Base-by-base conservation (phyloP, 2,329 filamentous ascomycete genomes). In the Diaporthe humulicola region DNA sequence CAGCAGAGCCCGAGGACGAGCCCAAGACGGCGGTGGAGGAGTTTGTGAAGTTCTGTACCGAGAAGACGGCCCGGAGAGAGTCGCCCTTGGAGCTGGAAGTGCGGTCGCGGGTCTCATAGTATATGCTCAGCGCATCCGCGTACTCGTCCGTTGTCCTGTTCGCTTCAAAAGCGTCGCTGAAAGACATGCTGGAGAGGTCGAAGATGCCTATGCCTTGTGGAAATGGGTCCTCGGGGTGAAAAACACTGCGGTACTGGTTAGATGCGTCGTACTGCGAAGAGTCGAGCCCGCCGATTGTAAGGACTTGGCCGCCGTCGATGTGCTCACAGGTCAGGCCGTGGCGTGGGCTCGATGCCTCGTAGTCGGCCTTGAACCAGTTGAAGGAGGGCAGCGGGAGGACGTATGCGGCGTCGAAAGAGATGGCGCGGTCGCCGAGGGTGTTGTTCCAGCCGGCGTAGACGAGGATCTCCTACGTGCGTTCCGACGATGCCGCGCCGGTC, bases 261-360 rank as follows among this genome's bases (percentile, higher is more conserved):
- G 54, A 22, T 8, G 22, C 45, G 9, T 70, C 57, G 12, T 72
- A 60, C 57, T 77, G 74, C 0, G 75, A 74, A 2, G 71, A 77
- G 70, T 80, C 79, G 19, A 78, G 75, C 4, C 83, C 84, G 0
- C 82, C 81, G 60, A 85, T 84, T 56, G 81, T 83, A 64, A 86
- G 79, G 56, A 86, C 79, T 71, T 86, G 84, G n/a, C 85, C 82
- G 2, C 78, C 80, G 19, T 81, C 82, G 1, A 82, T 80, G 15
- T 83, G 75, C 60, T 79, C 79, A 25, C 79, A 80, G n/a, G 72
- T 78, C 12, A 78, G 72, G 17, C 75, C 77, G 54, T 78, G 76
- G 12, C 78, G 77, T 5, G 78, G 79, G 52, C 73, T 73, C n/a
- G 67, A 48, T 17, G 78, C 52, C 12, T 66, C 38, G 71, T 79